A percentile compares a stretch with the other conserved stretches of the same genome.
Evolutionary conservation across 768 basidiomycete genomes (phyloP).

Genomic region (Pholiota conissans): DNA sequence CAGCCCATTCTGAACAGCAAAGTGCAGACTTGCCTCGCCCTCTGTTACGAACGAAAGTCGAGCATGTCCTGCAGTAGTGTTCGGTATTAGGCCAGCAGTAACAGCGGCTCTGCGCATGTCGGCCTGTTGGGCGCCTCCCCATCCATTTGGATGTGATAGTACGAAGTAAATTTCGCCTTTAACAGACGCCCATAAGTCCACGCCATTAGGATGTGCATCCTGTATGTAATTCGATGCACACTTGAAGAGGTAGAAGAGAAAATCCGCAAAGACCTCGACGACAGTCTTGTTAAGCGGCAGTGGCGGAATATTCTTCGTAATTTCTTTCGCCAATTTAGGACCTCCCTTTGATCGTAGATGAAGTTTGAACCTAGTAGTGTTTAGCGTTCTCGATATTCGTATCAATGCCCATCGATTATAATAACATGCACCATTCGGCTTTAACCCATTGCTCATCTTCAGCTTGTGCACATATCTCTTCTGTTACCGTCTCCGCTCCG

Average conservation of each 20-base stretch:
- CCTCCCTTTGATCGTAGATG: constrained; percentile 28
- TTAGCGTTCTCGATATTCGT: too few species aligned
- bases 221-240: constrained; percentile 44
- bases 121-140: constrained; percentile 44
- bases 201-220: constrained; percentile 44
- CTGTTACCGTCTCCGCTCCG: too few species aligned
- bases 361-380: constrained; percentile 37
- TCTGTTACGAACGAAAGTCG: constrained; percentile 44
- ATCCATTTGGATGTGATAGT: constrained; percentile 43
- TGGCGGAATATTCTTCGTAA: constrained; percentile 36
- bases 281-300: constrained; percentile 43
- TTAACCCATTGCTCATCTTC: too few species aligned
- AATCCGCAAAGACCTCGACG: constrained; percentile 47
- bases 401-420: too few species aligned
- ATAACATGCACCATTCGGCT: too few species aligned
- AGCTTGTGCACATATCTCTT: too few species aligned
- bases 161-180: constrained; percentile 40
- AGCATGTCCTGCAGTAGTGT: constrained; percentile 32
- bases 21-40: constrained; percentile 51
- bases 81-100: constrained; percentile 37
- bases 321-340: constrained; percentile 13
- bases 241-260: constrained; percentile 43
- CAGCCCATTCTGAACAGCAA: constrained; percentile 39
- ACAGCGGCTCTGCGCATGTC: constrained; percentile 45
- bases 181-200: constrained; percentile 40